A percentile compares a stretch with the other conserved stretches of the same genome.
Conservation (phyloP, 495 filamentous ascomycete genomes). For the Hyaloscypha bicolor region DNA sequence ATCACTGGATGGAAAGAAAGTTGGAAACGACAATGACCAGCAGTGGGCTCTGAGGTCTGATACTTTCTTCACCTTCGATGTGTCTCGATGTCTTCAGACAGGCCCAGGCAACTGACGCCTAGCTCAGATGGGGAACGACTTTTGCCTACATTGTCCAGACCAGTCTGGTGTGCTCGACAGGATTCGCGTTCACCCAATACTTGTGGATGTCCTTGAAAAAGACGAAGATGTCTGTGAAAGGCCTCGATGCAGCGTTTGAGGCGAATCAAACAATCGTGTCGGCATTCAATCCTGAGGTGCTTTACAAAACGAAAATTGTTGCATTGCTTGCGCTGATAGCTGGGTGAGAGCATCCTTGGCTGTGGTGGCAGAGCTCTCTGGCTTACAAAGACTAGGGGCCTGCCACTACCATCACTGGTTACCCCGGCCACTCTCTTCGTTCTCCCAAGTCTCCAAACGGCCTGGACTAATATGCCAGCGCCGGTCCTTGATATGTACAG, state of each 20-base stretch:
- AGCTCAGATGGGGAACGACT: slow-evolving; percentile 19
- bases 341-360: slow-evolving; percentile 12
- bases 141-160: slow-evolving; percentile 25
- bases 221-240: slow-evolving; percentile 14
- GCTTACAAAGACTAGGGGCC: slow-evolving; percentile 11
- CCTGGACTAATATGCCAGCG: neutral
- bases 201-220: slow-evolving; percentile 22
- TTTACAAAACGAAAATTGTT: slow-evolving; percentile 19
- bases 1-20: neutral
- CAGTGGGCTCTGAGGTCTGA: slow-evolving; percentile 15
- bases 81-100: neutral
- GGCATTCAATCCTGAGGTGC: slow-evolving; percentile 28
- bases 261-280: slow-evolving; percentile 19
- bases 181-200: slow-evolving; percentile 27
- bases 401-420: slow-evolving; percentile 28
- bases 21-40: slow-evolving; percentile 12
- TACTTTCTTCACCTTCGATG: neutral
- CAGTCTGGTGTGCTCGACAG: slow-evolving; percentile 8
- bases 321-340: slow-evolving; percentile 22
- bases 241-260: slow-evolving; percentile 26
- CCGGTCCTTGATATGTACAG: slow-evolving; percentile 9
- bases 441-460: neutral
- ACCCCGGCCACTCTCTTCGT: slow-evolving; percentile 30
- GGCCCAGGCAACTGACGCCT: neutral
- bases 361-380: neutral